Conservation (phyloP, 2,329 filamentous ascomycete species). For the Fonsecaea nubica region DNA sequence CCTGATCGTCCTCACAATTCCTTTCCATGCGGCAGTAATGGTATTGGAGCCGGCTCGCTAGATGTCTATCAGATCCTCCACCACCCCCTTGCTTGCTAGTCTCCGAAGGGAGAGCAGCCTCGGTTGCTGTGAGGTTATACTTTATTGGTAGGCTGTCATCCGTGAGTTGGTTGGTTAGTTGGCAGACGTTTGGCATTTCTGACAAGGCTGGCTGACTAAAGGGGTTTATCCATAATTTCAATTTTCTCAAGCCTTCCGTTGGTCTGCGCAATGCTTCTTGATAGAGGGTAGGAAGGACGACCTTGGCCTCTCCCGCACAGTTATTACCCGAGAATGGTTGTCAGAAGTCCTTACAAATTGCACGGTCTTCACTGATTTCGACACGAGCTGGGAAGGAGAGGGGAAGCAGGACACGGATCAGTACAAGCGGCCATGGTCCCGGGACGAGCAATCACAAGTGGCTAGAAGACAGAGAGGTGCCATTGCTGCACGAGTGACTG, state of each 20-base stretch:
- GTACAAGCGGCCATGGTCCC: not conserved
- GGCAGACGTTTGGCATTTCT: not conserved
- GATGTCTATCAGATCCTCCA: constrained; percentile 9
- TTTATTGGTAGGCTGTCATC: not conserved
- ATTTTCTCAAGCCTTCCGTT: too few species aligned
- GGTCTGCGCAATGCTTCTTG: too few species aligned
- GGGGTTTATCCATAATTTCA: too few species aligned
- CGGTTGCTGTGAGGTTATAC: not conserved
- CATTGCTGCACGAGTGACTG: not conserved
- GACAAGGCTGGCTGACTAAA: not conserved
- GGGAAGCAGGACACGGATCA: too few species aligned
- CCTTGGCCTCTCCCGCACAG: too few species aligned
- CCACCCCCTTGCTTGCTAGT: not conserved
- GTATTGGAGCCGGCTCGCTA: not conserved
- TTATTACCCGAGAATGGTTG: too few species aligned
- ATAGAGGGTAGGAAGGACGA: too few species aligned
- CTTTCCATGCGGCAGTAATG: too few species aligned
- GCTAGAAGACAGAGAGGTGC: constrained; percentile 1
- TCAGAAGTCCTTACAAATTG: too few species aligned
- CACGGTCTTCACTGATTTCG: too few species aligned
- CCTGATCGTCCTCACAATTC: constrained; percentile 2
- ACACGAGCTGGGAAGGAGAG: too few species aligned
- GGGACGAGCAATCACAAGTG: not conserved
- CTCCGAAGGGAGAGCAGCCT: not conserved
- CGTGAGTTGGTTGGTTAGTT: too few species aligned